Base-by-base conservation (phyloP, 192 early-diverging fungal species). In the Gigaspora rosea region DNA sequence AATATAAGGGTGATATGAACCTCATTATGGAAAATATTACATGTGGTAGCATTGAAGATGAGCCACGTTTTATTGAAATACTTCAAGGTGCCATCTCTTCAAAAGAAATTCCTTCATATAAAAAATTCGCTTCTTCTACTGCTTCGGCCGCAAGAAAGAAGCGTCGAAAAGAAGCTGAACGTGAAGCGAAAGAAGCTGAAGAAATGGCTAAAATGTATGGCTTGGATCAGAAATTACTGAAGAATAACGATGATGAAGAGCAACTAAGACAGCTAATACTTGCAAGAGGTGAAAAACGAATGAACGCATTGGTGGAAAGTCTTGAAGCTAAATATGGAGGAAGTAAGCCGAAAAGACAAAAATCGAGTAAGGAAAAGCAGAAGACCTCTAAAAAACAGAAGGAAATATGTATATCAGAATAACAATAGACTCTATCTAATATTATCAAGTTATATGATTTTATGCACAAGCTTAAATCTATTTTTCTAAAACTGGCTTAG, bases 1-100 rank as follows among this genome's bases (percentile, higher is more conserved):
- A 85, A 20, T 84, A 83, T 70, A 84, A 92, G 36, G 94, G 94
- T 8, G 87, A 93, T 75, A 83, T 97, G 83, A 88, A 91, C 58
- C 47, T 71, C 41, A 94, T 97, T 36, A 80, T 95, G 46, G 77
- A 85, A 0, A 71, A 85, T 16, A 88, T 97, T 4, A 80, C 88
- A 71, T 82, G 92, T 46, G 85, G 86, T 13, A 85, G 79, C 10
- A 81, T 88, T 16, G 88, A 89, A 2, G 95, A 97, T 69, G 87
- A 90, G 49, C 82, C 79, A 33, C 83, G 93, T 0, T 89, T 94
- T 75, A 57, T 82, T 8, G 78, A 78, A 1, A 89, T 92, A n/a
- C 83, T 95, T 36, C 83, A 92, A 36, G 71, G 78, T 48, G 91
- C 88, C 1, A 93, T 97, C 59, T 79, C 85, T 12, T 80, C 78